Base-by-base conservation (phyloP, 805 yeast genomes). In the Barnettozyma pratensis region DNA sequence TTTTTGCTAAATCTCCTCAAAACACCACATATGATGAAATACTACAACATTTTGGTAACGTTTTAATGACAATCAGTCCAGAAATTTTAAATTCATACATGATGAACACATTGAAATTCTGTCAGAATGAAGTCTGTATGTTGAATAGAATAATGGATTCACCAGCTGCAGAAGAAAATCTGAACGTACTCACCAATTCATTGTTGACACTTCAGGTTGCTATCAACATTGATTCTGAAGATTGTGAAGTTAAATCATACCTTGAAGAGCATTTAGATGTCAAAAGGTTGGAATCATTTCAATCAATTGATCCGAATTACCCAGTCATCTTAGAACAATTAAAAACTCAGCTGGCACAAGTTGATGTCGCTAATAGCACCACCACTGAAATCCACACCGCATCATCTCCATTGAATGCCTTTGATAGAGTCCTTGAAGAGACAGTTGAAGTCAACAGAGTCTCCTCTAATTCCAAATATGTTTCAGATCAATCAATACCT, bases 191-290 rank as follows among this genome's bases (percentile, higher is more conserved):
- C 26, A 43, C 50, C 7, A 44, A 37, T 10, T 44, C 36, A 7
- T 35, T 61, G 7, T 37, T 59, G 2, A 51, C 61, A 0, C 42
- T 60, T 11, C 51, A 47, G 31, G 44, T 57, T 0, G 37, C 60
- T 2, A 40, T 61, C 6, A 52, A 60, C 6, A 54, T 60, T 30
- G 64, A 74, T 58, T 56, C 73, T 8, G 56, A 74, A 54, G 56
- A 74, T 65, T 38, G 46, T 26, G 56, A 51, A 14, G 51, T 59
- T 7, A 54, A 46, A 27, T 41, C 47, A 9, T 45, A 51, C n/a
- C 49, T 61, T 7, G 42, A 43, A 27, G 48, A 50, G 2, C 46
- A 53, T 25, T 37, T 61, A 6, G 26, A 56, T 37, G 3, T 57
- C 1, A 42, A 49, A 5, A 26, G 39, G 11, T 40, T 61, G 4